Evolutionary conservation across 441 rosid genomes (phyloP), one percentile per base, ranked within the genome.

Genomic region (Gossypium aridum): DNA sequence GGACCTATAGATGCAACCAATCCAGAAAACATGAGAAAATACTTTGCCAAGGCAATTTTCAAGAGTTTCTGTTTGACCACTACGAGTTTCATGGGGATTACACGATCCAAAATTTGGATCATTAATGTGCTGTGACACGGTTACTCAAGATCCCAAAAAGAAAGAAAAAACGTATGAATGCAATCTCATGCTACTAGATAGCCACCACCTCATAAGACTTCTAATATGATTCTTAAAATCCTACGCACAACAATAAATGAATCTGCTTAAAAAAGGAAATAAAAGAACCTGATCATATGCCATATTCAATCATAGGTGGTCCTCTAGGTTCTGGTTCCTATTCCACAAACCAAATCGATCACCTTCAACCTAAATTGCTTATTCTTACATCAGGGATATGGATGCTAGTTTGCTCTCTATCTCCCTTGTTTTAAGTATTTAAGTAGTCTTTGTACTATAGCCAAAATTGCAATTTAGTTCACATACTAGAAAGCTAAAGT

Each of bases 1-100:
- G 93, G 88, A 79, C 87, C 98, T 94, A 47, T 57, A 55, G 72
- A 17, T 73, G 69, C 43, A 53, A 66, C 20, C 57, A 20, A 17
- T 56, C n/a, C 64, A 57, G 10, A 57, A 39, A 19, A n/a, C 31
- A 62, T 62, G 49, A 73, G 59, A 25, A 71, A 43, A 14, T 20
- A 8, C 28, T 45, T 23, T 6, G 14, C 13, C 14, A 14, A 23
- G 34, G 31, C n/a, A 47, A 53, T 5, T 55, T 64, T 37, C 43
- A 37, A 37, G 43, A 37, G 43, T 77, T 10, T 25, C 12, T n/a
- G 45, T 69, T n/a, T n/a, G n/a, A 3, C 10, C 23, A 17, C 59
- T 54, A 17, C 4, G 3, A 54, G 20, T 37, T 37, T 37, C 43
- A 37, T 37, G 43, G 43, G 43, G 43, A 37, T 37, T 37, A 7